A percentile compares a stretch with the other conserved stretches of the same genome.
Conservation (phyloP, 441 rosid species). For the Gossypium lobatum region DNA sequence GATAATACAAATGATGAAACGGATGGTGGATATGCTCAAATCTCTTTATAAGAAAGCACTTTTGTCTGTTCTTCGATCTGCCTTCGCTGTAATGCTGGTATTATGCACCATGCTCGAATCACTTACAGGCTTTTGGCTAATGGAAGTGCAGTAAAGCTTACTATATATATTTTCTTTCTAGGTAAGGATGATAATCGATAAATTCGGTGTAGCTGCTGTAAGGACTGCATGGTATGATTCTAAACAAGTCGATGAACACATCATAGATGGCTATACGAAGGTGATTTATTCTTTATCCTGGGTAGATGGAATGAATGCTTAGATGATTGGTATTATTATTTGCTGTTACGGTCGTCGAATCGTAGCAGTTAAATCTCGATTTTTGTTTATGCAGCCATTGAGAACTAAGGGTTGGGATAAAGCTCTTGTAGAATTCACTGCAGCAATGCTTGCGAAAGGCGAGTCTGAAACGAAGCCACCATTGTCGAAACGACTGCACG, state of each 20-base stretch:
- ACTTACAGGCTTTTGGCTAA: neutral
- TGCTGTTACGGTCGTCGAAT: neutral
- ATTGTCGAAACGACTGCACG: constrained; percentile 37
- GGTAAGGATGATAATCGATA: constrained; percentile 65
- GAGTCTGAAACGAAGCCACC: constrained; percentile 33
- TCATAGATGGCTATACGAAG: constrained; percentile 72
- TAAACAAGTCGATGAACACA: constrained; percentile 48
- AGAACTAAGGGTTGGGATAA: constrained; percentile 55
- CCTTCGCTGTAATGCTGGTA: constrained; percentile 78
- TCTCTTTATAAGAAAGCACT: constrained; percentile 57
- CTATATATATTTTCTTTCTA: constrained; percentile 18
- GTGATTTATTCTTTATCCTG: constrained; percentile 21
- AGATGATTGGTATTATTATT: neutral
- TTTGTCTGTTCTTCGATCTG: constrained; percentile 53
- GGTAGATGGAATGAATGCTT: neutral
- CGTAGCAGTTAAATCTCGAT: neutral
- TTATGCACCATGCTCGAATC: constrained; percentile 10
- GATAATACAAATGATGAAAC: constrained; percentile 31
- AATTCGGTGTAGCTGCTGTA: constrained; percentile 64
- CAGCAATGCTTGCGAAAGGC: constrained; percentile 35
- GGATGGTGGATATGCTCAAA: constrained; percentile 44
- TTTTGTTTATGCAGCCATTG: constrained; percentile 42
- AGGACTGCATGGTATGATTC: constrained; percentile 71
- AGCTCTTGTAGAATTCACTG: constrained; percentile 61
- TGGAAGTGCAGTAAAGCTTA: neutral